A percentile compares a stretch with the other conserved stretches of the same genome.
phyloP scores from a whole-genome alignment of 495 filamentous ascomycete genomes.

The Bombardia bombarda region DNA sequence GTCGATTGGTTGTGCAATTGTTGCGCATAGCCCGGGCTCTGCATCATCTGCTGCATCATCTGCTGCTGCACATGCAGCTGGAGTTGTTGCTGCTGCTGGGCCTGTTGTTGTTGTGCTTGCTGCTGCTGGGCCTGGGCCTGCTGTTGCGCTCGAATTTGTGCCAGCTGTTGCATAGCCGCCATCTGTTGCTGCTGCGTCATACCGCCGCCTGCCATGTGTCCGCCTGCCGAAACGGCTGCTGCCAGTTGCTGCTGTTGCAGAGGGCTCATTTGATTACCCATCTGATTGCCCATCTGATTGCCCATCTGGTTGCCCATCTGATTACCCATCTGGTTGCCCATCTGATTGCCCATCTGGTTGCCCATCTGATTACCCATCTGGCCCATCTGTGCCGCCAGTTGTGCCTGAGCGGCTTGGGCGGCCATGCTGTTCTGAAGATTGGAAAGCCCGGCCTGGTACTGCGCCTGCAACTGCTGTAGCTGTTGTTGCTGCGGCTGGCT shows the following conservation, averaged over 20 bases:
- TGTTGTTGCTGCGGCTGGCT: constrained; percentile 8
- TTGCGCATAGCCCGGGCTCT: constrained; percentile 1
- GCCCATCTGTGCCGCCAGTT: no score
- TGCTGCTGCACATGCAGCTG: constrained; percentile 30
- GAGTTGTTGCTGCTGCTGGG: constrained; percentile 29
- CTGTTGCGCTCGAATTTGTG: constrained; percentile 19
- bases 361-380: no score
- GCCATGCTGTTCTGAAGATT: constrained; percentile 17
- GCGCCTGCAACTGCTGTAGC: constrained; percentile 18
- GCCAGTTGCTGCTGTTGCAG: no score
- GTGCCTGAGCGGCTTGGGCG: no score
- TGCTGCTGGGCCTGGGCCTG: constrained; percentile 25
- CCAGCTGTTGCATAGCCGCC: constrained; percentile 8
- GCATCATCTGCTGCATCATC: constrained; percentile 11
- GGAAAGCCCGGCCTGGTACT: constrained; percentile 26
- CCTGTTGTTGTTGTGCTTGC: constrained; percentile 31
- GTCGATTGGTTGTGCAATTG: constrained; percentile 26
- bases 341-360: no score
- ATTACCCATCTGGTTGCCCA: no score
- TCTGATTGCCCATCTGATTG: no score
- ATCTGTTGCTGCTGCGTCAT: constrained; percentile 9
- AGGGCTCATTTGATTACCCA: no score
- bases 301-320: no score
- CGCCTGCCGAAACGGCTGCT: no score
- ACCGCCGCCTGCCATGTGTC: no score